phyloP scores from a whole-genome alignment of 441 rosid genomes.

The Manihot esculenta region DNA sequence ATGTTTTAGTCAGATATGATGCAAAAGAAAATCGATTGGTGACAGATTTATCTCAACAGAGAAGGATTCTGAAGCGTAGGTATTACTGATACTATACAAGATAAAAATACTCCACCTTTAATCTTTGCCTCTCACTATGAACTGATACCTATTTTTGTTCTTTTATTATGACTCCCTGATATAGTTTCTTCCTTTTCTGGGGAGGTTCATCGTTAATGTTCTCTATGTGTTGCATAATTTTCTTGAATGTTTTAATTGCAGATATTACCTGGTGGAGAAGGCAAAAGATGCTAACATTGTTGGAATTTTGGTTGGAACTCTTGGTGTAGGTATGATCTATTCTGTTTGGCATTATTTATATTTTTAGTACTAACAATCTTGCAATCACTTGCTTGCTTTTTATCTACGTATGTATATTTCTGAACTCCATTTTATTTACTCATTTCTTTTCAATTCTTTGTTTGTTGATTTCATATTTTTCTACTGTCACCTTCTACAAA shows the following conservation, averaged over 20 bases:
- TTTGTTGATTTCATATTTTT: neutral
- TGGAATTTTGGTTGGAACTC: slow-evolving; percentile 92
- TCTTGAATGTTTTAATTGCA: slow-evolving; percentile 32
- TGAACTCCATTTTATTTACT: neutral
- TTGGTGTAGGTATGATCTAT: slow-evolving; percentile 70
- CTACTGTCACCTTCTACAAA: neutral
- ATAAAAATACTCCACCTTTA: slow-evolving; percentile 1
- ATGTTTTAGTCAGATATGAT: slow-evolving; percentile 83
- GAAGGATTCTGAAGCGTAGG: slow-evolving; percentile 85
- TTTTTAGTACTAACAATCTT: neutral
- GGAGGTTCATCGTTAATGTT: neutral
- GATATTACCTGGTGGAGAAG: slow-evolving; percentile 91
- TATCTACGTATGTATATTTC: too few species aligned
- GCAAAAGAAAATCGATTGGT: slow-evolving; percentile 55
- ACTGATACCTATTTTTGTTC: neutral
- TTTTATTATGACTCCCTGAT: neutral
- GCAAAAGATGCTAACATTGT: slow-evolving; percentile 93
- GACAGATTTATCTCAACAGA: slow-evolving; percentile 70
- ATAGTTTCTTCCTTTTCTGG: neutral
- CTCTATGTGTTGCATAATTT: slow-evolving; percentile 1
- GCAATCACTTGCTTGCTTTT: neutral
- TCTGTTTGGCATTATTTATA: slow-evolving; percentile 1
- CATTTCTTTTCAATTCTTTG: too few species aligned
- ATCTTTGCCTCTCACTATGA: neutral
- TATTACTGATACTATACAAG: slow-evolving; percentile 32